Base-by-base conservation (phyloP, 192 early-diverging fungal species). In the Coemansia erecta region DNA sequence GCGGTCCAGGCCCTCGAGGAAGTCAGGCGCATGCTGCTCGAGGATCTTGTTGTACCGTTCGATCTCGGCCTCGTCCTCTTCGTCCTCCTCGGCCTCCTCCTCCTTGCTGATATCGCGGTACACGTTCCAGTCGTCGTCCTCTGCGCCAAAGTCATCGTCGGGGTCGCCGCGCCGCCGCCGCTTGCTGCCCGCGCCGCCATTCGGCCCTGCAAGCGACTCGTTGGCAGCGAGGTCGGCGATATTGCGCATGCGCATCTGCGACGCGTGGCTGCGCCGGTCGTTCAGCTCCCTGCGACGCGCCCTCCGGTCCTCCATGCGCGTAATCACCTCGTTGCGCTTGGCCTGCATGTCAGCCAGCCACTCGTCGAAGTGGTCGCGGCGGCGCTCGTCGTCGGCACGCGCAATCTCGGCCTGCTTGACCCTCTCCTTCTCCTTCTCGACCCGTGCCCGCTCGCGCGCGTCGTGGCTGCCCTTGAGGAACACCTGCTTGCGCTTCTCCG, bases 101-200 rank as follows among this genome's bases (percentile, higher is more conserved):
- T 85, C 84, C 42, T 93, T 89, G 68, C 90, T 93, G 46, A 97
- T 93, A 65, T 92, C 89, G 40, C 91, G 83, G 63, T 97, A 97
- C 39, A 97, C 83, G 67, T 86, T 85, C 94, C 94, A 97, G 72
- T 95, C 93, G 9, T 86, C 89, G 65, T 94, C 93, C 58, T 94
- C 90, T 6, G 87, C 88, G n/a, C 94, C 94, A 82, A 97, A 97
- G 4, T 87, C 91, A 56, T 97, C 94, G 69, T 94, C 93, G 21
- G 70, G 61, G 18, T 72, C 77, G 19, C 72, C 72, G 10, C 76
- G 68, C 26, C 76, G 63, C 18, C 81, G 81, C 8, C 81, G 72
- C 60, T 71, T 78, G 28, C 28, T 31, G 2, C 28, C 28, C 7
- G 28, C 28, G 28, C 28, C 28, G 28, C 28, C 28, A 7, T 31